Conservation (phyloP, 176 grass and related monocot genomes). For the Oryza glaberrima region DNA sequence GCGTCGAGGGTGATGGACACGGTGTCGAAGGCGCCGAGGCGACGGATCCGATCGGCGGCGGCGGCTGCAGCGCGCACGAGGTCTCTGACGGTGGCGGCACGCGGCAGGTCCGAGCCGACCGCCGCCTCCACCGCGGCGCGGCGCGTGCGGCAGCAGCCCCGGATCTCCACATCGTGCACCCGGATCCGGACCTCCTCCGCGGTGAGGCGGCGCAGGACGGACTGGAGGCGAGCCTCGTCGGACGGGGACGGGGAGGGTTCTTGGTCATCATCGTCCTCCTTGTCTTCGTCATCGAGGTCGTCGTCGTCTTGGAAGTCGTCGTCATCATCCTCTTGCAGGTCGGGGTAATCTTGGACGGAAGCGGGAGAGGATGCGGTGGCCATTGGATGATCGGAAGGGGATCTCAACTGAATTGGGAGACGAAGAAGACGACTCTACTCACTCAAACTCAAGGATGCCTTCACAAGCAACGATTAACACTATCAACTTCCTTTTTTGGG, state of each 20-base stretch:
- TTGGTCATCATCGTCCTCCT: neutral
- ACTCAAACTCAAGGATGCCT: neutral
- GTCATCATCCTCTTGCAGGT: slow-evolving; percentile 21
- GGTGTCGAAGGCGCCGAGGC: slow-evolving; percentile 70
- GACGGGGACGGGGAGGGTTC: neutral
- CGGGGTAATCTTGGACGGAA: neutral
- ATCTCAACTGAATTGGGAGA: neutral
- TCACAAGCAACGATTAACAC: too few species aligned
- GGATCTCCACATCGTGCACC: slow-evolving; percentile 74
- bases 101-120: slow-evolving; percentile 54
- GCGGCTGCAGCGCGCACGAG: slow-evolving; percentile 66
- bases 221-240: slow-evolving; percentile 43
- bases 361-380: slow-evolving; percentile 16
- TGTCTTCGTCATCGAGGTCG: slow-evolving; percentile 36
- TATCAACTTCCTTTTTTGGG: too few species aligned
- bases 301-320: slow-evolving; percentile 24
- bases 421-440: neutral
- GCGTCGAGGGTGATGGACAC: slow-evolving; percentile 84
- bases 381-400: neutral
- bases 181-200: slow-evolving; percentile 66
- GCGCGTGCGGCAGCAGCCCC: slow-evolving; percentile 60
- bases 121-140: slow-evolving; percentile 64
- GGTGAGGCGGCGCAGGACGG: slow-evolving; percentile 67
- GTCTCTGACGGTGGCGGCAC: slow-evolving; percentile 71
- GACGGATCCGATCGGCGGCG: slow-evolving; percentile 65